Evolutionary conservation across 169 alveolate genomes (phyloP).

Genomic region (Plasmodium billcollinsi): DNA sequence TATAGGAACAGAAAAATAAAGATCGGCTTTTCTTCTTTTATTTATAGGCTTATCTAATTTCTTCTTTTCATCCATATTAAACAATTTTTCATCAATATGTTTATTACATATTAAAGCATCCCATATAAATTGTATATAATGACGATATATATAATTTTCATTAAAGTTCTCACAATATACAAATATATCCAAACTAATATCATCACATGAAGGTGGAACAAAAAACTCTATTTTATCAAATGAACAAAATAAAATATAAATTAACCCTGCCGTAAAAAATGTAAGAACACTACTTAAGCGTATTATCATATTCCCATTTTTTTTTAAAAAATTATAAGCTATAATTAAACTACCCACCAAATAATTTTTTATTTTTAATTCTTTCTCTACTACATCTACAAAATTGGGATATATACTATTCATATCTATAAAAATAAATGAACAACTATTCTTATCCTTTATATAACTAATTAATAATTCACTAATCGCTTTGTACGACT

Average conservation of each 20-base stretch:
- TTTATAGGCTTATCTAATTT: not conserved
- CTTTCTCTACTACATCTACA: slow-evolving; percentile 61
- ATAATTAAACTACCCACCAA: slow-evolving; percentile 59
- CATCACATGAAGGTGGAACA: slow-evolving; percentile 76
- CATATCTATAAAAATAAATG: slow-evolving; percentile 46
- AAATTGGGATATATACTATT: slow-evolving; percentile 41
- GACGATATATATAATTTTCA: slow-evolving; percentile 68
- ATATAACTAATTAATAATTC: slow-evolving; percentile 30
- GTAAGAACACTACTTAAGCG: slow-evolving; percentile 68
- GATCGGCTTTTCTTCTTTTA: slow-evolving; percentile 43
- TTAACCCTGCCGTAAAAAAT: slow-evolving; percentile 70
- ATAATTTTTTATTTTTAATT: slow-evolving; percentile 53
- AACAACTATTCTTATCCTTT: slow-evolving; percentile 25
- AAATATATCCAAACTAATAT: slow-evolving; percentile 38
- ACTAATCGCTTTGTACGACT: slow-evolving; percentile 45
- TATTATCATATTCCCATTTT: slow-evolving; percentile 46
- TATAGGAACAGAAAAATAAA: slow-evolving; percentile 61
- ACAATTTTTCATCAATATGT: slow-evolving; percentile 23
- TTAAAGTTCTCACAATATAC: slow-evolving; percentile 43
- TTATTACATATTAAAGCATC: slow-evolving; percentile 68
- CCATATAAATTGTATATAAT: slow-evolving; percentile 71
- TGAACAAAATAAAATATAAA: slow-evolving; percentile 55
- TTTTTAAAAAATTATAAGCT: slow-evolving; percentile 56
- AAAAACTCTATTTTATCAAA: slow-evolving; percentile 54
- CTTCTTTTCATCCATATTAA: not conserved